Conservation (phyloP, 129 eudicot genomes). For the Arctium lappa region DNA sequence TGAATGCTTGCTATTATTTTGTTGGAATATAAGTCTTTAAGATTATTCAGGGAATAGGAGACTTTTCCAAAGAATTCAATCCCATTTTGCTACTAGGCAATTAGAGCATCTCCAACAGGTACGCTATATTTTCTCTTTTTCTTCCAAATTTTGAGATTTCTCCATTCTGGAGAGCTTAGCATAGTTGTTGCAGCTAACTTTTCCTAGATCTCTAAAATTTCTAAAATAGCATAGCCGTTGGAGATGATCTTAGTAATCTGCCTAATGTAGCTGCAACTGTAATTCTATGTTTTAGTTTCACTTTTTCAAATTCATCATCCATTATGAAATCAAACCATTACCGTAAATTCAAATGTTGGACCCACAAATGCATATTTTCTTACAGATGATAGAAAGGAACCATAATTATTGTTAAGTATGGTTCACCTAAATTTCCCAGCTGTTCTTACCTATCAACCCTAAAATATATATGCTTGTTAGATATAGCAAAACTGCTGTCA, state of each 20-base stretch:
- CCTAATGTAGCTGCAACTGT: constrained; percentile 11
- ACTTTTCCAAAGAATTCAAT: background rate
- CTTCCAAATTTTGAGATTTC: no score
- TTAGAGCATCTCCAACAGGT: background rate
- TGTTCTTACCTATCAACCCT: constrained; percentile 17
- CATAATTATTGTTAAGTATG: constrained; percentile 16
- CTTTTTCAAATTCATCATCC: background rate
- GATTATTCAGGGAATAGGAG: background rate
- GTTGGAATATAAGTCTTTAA: background rate
- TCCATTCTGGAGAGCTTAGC: no score
- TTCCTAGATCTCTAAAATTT: no score
- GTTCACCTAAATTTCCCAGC: constrained; percentile 21
- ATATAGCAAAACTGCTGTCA: background rate
- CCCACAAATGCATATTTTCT: constrained; percentile 5
- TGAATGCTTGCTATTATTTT: background rate
- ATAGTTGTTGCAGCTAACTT: no score
- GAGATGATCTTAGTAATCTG: background rate
- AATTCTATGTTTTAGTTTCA: background rate
- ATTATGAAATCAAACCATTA: background rate
- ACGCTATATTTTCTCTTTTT: no score
- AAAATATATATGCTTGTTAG: background rate
- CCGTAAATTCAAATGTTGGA: constrained; percentile 2
- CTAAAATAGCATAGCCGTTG: no score
- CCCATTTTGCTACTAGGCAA: background rate
- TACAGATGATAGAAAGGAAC: background rate